A percentile compares a stretch with the other conserved stretches of the same genome.
Conservation (phyloP, 2,329 filamentous ascomycete species). For the Lasiodiplodia gonubiensis region DNA sequence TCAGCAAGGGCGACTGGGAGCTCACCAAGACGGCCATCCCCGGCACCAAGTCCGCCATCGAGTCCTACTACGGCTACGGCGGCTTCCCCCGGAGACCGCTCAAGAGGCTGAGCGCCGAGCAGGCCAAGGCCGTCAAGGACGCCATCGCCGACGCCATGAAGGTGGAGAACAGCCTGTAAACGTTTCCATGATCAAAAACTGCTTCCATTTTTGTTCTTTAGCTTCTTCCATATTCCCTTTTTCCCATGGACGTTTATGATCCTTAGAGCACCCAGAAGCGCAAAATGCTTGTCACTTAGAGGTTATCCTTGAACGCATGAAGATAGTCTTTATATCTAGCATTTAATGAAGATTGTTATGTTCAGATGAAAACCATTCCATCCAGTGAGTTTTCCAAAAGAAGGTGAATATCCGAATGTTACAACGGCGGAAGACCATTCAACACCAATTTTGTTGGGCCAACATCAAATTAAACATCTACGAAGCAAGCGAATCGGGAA, state of each 20-base stretch:
- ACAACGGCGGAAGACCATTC: too few species aligned
- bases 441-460: too few species aligned
- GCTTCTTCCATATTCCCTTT: not conserved
- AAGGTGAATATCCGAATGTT: not conserved
- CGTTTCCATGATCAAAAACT: not conserved
- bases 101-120: slow-evolving; percentile 66
- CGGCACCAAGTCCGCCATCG: slow-evolving; percentile 83
- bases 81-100: slow-evolving; percentile 76
- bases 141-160: slow-evolving; percentile 66
- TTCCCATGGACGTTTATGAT: not conserved
- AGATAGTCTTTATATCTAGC: slow-evolving; percentile 3
- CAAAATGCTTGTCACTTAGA: slow-evolving; percentile 11
- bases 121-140: slow-evolving; percentile 52
- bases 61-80: slow-evolving; percentile 82
- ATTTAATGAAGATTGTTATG: not conserved
- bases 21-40: slow-evolving; percentile 82
- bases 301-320: not conserved
- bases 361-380: not conserved
- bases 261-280: not conserved
- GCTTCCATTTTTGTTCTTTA: not conserved
- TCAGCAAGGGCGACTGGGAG: slow-evolving; percentile 81
- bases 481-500: too few species aligned
- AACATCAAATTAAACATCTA: not conserved
- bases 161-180: slow-evolving; percentile 58
- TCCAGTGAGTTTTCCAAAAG: not conserved